A percentile compares a stretch with the other conserved stretches of the same genome.
Evolutionary conservation across 805 yeast species (phyloP).

Genomic region (Ogataea corticis): DNA sequence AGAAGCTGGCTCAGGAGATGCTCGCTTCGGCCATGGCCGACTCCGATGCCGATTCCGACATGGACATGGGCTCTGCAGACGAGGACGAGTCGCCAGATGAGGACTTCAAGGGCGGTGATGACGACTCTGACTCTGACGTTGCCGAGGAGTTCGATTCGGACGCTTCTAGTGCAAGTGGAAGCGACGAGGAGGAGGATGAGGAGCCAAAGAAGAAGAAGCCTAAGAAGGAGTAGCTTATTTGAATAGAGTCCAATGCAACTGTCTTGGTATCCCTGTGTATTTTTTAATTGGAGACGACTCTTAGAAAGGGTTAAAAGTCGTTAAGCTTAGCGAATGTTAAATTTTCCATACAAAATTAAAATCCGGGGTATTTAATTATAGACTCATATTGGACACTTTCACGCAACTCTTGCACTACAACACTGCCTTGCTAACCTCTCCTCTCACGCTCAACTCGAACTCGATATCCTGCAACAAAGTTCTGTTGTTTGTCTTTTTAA

Average conservation of each 20-base stretch:
- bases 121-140: slow-evolving; percentile 47
- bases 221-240: slow-evolving; percentile 16
- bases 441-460: slow-evolving; percentile 17
- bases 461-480: slow-evolving; percentile 17
- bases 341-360: too few relatives aligned
- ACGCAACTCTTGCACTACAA: too few relatives aligned
- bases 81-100: slow-evolving; percentile 82
- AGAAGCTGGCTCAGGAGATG: slow-evolving; percentile 80
- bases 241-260: neutral
- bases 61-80: slow-evolving; percentile 72
- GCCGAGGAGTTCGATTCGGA: slow-evolving; percentile 87
- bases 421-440: slow-evolving; percentile 15
- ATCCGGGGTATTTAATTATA: too few relatives aligned
- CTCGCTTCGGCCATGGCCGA: slow-evolving; percentile 73
- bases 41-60: slow-evolving; percentile 56
- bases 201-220: slow-evolving; percentile 32
- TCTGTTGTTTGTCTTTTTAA: slow-evolving; percentile 18
- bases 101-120: slow-evolving; percentile 69
- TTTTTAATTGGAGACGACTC: too few relatives aligned
- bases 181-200: slow-evolving; percentile 24
- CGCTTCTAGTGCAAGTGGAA: slow-evolving; percentile 35
- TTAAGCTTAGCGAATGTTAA: too few relatives aligned
- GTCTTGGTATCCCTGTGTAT: too few relatives aligned
- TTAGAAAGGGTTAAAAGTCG: too few relatives aligned
- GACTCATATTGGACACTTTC: too few relatives aligned